Conservation (phyloP, 1,139 yeast genomes). For the Candida neerlandica region DNA sequence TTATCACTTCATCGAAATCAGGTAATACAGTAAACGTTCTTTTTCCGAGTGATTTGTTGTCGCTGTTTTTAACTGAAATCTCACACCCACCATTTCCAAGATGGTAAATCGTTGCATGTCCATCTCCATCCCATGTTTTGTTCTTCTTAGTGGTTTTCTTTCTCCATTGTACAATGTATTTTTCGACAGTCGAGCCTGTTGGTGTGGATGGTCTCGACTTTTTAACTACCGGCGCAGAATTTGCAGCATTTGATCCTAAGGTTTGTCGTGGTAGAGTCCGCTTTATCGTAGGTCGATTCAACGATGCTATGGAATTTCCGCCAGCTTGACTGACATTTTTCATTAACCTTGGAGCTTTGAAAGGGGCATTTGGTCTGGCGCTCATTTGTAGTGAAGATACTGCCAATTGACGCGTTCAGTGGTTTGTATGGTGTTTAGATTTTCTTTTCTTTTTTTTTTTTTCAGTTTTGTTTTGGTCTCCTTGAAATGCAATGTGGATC, state of each 20-base stretch:
- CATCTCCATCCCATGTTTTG: conserved; percentile 97
- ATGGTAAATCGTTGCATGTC: conserved; percentile 40
- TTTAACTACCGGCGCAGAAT: conserved; percentile 1
- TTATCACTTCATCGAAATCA: conserved; percentile 41
- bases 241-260: conserved; percentile 2
- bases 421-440: neutral
- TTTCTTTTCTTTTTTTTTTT: conserved; percentile 2
- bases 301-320: neutral
- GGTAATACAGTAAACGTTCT: conserved; percentile 14
- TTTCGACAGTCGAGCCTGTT: conserved; percentile 4
- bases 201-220: conserved; percentile 3
- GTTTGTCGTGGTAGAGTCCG: neutral
- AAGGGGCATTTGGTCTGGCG: conserved; percentile 33
- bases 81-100: conserved; percentile 10
- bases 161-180: conserved; percentile 61
- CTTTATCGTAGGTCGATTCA: neutral
- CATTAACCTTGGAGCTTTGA: conserved; percentile 37
- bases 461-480: neutral
- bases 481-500: neutral
- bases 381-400: conserved; percentile 7
- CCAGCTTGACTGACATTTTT: conserved; percentile 3
- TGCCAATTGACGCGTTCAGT: neutral
- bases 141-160: conserved; percentile 75
- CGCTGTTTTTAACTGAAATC: conserved; percentile 19
- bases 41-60: conserved; percentile 22